phyloP scores from a whole-genome alignment of 495 filamentous ascomycete genomes.

The Neurospora pannonica region DNA sequence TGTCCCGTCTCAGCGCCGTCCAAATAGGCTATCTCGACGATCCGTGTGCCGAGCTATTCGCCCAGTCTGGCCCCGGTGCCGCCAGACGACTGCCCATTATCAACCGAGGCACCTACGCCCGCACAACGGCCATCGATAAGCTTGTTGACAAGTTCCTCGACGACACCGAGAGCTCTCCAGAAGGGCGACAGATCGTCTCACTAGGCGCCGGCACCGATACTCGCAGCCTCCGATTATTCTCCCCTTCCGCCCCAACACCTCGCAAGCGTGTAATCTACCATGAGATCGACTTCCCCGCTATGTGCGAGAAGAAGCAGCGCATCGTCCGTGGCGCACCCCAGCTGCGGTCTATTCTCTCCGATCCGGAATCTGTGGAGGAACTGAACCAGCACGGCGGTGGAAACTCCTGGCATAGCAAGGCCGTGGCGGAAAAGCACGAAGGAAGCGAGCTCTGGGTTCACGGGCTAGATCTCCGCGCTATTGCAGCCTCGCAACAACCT shows the following conservation, averaged over 20 bases:
- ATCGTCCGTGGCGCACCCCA: constrained; percentile 20
- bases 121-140: constrained; percentile 76
- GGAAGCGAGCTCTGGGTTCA: constrained; percentile 58
- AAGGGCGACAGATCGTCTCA: constrained; percentile 66
- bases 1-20: constrained; percentile 81
- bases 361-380: not conserved
- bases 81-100: constrained; percentile 73
- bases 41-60: constrained; percentile 61
- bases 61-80: constrained; percentile 25
- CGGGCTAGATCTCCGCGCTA: constrained; percentile 65
- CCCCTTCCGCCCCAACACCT: constrained; percentile 12
- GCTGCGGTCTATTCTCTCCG: constrained; percentile 22
- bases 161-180: constrained; percentile 8
- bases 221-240: constrained; percentile 63
- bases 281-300: constrained; percentile 81
- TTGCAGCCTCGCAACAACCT: constrained; percentile 25
- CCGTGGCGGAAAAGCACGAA: not conserved
- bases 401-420: constrained; percentile 12
- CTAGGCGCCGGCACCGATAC: constrained; percentile 94
- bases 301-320: constrained; percentile 52
- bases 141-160: constrained; percentile 65
- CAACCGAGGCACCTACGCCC: constrained; percentile 75
- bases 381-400: not conserved
- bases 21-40: constrained; percentile 80
- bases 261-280: constrained; percentile 59